Percentiles rank a stretch among this genome's conserved stretches.
phyloP scores from a whole-genome alignment of 1,139 yeast genomes.

The Pichia kudriavzevii region DNA sequence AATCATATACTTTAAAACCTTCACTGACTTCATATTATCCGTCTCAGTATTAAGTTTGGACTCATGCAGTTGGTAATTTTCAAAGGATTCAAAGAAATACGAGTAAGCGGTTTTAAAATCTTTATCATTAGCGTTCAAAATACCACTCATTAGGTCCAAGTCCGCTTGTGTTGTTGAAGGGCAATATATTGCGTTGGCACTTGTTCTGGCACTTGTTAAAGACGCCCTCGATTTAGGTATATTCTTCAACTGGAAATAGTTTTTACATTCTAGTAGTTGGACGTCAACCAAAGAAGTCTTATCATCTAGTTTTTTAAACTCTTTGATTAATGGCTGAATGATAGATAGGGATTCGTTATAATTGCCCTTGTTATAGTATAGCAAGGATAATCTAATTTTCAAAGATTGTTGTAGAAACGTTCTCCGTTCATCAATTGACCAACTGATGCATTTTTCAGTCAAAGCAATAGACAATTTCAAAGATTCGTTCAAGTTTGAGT shows the following conservation, averaged over 20 bases:
- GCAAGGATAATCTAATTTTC: slow-evolving; percentile 73
- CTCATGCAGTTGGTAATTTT: slow-evolving; percentile 54
- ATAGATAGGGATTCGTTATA: slow-evolving; percentile 68
- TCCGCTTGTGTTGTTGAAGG: slow-evolving; percentile 95
- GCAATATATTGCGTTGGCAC: slow-evolving; percentile 92
- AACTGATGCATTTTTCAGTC: slow-evolving; percentile 73
- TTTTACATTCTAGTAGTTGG: slow-evolving; percentile 83
- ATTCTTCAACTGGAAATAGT: slow-evolving; percentile 86
- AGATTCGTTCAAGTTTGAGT: slow-evolving; percentile 26
- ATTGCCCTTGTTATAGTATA: slow-evolving; percentile 57
- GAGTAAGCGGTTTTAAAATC: slow-evolving; percentile 96
- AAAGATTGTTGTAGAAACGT: slow-evolving; percentile 83
- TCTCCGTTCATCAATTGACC: slow-evolving; percentile 82
- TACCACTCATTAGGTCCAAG: slow-evolving; percentile 90
- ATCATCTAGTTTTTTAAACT: slow-evolving; percentile 90
- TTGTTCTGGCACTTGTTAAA: slow-evolving; percentile 89
- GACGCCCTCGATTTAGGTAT: slow-evolving; percentile 91
- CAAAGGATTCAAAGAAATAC: slow-evolving; percentile 91
- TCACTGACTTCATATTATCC: slow-evolving; percentile 42
- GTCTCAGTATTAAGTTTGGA: slow-evolving; percentile 24
- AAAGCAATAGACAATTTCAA: slow-evolving; percentile 58
- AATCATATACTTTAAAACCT: slow-evolving; percentile 84
- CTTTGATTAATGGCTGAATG: slow-evolving; percentile 65
- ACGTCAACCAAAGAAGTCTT: slow-evolving; percentile 93
- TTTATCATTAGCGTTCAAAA: slow-evolving; percentile 92